Conservation (phyloP, 1,139 yeast genomes). For the Geotrichum armillariae region DNA sequence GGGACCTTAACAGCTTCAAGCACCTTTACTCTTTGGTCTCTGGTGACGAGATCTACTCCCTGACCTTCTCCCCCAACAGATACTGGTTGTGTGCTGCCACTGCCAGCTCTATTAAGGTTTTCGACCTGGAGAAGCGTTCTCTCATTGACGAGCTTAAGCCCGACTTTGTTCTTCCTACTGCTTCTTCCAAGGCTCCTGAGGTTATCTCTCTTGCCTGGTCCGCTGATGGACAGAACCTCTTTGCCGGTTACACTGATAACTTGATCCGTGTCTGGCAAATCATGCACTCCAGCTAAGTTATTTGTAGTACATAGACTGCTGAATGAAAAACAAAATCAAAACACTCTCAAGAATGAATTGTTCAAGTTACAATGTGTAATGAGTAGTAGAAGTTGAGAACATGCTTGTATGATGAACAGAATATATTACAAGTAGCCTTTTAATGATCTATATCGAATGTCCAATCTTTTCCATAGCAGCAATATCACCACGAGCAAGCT, state of each 20-base stretch:
- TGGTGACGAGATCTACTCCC: slow-evolving; percentile 96
- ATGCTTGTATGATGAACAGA: too few relatives aligned
- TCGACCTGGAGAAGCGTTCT: slow-evolving; percentile 94
- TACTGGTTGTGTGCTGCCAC: slow-evolving; percentile 99
- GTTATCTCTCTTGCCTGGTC: slow-evolving; percentile 99
- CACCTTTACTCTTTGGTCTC: slow-evolving; percentile 94
- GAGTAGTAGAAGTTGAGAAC: too few relatives aligned
- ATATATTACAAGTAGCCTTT: too few relatives aligned
- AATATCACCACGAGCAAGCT: slow-evolving; percentile 64
- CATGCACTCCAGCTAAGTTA: slow-evolving; percentile 74
- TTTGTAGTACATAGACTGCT: slow-evolving; percentile 12
- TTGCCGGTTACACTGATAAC: slow-evolving; percentile 99
- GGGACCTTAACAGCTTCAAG: slow-evolving; percentile 91
- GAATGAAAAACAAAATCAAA: too few relatives aligned
- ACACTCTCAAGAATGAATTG: too few relatives aligned
- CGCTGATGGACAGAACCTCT: slow-evolving; percentile 99
- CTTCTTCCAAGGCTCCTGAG: slow-evolving; percentile 95
- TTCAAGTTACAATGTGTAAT: too few relatives aligned
- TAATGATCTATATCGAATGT: too few relatives aligned
- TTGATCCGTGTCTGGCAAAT: slow-evolving; percentile 99
- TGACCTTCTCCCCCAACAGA: slow-evolving; percentile 99
- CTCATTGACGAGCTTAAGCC: slow-evolving; percentile 98
- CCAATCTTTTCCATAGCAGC: slow-evolving; percentile 67
- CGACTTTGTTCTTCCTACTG: slow-evolving; percentile 84
- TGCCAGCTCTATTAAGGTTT: slow-evolving; percentile 95